Percentiles rank a stretch among this genome's conserved stretches.
phyloP scores from a whole-genome alignment of 352 stramenopile species.

The Globisporangium parvum region DNA sequence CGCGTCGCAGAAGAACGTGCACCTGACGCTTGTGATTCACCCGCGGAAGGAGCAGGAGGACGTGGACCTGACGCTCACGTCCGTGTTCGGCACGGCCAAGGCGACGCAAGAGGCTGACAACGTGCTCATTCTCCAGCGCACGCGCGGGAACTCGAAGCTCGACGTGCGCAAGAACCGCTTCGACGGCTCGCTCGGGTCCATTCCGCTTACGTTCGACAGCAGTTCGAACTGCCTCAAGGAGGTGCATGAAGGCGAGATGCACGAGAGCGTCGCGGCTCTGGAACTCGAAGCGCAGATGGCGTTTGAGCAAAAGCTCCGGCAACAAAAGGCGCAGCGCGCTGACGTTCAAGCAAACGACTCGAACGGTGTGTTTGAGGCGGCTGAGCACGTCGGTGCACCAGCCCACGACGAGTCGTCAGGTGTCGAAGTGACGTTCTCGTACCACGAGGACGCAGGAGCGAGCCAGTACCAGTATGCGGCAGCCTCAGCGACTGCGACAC shows the following conservation, averaged over 20 bases:
- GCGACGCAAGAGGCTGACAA: slow-evolving; percentile 99
- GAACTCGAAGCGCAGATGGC: slow-evolving; percentile 77
- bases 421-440: slow-evolving; percentile 8
- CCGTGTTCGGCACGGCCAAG: slow-evolving; percentile 98
- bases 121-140: slow-evolving; percentile 97
- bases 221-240: slow-evolving; percentile 58
- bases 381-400: neutral
- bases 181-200: slow-evolving; percentile 87
- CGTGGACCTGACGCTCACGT: slow-evolving; percentile 89
- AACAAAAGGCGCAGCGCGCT: slow-evolving; percentile 23
- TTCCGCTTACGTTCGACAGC: slow-evolving; percentile 81
- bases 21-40: slow-evolving; percentile 98
- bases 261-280: slow-evolving; percentile 57
- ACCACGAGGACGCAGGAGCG: neutral
- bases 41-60: slow-evolving; percentile 98
- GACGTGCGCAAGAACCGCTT: slow-evolving; percentile 97
- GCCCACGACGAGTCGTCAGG: neutral
- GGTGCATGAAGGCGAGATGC: slow-evolving; percentile 60
- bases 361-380: neutral
- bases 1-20: slow-evolving; percentile 96
- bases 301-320: slow-evolving; percentile 51
- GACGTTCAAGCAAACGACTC: neutral
- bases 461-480: slow-evolving; percentile 7
- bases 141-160: slow-evolving; percentile 86
- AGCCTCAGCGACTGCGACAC: neutral